Percentiles rank a stretch among this genome's conserved stretches.
Evolutionary conservation across 805 yeast genomes (phyloP).

Genomic region (Saturnispora mendoncae): DNA sequence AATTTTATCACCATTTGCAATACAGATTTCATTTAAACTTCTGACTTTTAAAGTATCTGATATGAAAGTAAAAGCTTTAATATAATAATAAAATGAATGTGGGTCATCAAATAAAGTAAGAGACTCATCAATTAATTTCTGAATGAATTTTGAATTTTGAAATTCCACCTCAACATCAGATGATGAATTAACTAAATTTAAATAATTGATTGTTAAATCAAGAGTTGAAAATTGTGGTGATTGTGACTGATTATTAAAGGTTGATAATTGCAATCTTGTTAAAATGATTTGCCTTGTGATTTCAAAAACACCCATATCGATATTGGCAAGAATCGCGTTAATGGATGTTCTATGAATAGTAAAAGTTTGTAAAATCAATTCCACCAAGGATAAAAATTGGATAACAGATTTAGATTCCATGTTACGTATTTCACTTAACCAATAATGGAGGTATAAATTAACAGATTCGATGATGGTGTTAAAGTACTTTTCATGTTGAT

Average conservation of each 20-base stretch:
- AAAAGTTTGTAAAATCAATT: slow-evolving; percentile 1
- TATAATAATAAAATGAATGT: background rate
- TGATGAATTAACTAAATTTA: slow-evolving; percentile 3
- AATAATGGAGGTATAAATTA: background rate
- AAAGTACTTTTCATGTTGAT: slow-evolving; percentile 7
- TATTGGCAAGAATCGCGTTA: background rate
- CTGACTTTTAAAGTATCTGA: background rate
- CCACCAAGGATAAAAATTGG: slow-evolving; percentile 1
- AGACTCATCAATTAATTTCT: background rate
- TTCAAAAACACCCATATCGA: slow-evolving; percentile 1
- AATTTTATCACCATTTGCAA: background rate
- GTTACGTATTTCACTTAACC: slow-evolving; percentile 2
- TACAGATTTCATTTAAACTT: background rate
- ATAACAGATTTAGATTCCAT: background rate
- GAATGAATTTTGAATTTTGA: slow-evolving; percentile 1
- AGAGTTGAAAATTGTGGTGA: slow-evolving; percentile 6
- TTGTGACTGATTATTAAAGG: background rate
- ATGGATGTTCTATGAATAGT: background rate
- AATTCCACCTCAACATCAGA: slow-evolving; percentile 1
- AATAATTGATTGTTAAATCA: slow-evolving; percentile 6
- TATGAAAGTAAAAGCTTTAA: slow-evolving; percentile 7
- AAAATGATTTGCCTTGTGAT: slow-evolving; percentile 3
- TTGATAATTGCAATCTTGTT: slow-evolving; percentile 1
- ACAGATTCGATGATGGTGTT: background rate
- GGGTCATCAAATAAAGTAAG: slow-evolving; percentile 1